These are phyloP conservation scores for Verticillium dahliae DNA, from an alignment of 2,329 filamentous ascomycete genomes.

Conservation along the genomic window DNA sequence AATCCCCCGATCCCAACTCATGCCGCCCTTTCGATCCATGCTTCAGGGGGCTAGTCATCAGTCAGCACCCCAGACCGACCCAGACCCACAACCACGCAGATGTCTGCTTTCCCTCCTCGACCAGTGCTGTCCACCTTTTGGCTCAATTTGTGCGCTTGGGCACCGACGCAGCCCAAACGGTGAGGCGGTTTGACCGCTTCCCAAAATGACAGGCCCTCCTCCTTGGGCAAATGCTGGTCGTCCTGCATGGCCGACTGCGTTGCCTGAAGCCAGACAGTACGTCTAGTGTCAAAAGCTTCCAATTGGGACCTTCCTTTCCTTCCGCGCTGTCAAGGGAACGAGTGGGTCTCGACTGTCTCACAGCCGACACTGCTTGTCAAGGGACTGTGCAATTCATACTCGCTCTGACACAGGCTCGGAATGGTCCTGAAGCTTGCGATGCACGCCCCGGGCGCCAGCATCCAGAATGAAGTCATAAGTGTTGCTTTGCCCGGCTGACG, in stretches of 20 bases:
- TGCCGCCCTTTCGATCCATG: not conserved
- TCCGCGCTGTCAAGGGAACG: not conserved
- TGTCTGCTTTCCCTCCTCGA: conserved; percentile 1
- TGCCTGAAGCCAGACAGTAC: not conserved
- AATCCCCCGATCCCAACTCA: not conserved
- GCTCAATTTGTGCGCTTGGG: conserved; percentile 5
- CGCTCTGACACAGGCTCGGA: no score
- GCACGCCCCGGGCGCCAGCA: not conserved
- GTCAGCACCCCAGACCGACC: not conserved
- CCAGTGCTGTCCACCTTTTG: conserved; percentile 4
- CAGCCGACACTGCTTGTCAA: not conserved
- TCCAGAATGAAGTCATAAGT: not conserved
- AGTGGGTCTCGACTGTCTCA: not conserved
- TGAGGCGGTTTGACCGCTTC: conserved; percentile 9
- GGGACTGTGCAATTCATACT: no score
- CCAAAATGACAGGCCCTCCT: conserved; percentile 7
- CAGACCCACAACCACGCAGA: not conserved
- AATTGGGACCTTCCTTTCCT: not conserved
- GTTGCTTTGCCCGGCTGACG: not conserved
- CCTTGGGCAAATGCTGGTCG: not conserved
- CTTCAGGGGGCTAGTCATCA: not conserved
- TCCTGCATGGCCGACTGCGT: conserved; percentile 4
- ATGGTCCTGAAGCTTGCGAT: not conserved
- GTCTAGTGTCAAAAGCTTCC: not conserved
- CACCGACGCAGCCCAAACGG: conserved; percentile 13